Evolutionary conservation across 2,329 filamentous ascomycete genomes (phyloP), one percentile per base, ranked within the genome.

Genomic region (Calonectria naviculata): DNA sequence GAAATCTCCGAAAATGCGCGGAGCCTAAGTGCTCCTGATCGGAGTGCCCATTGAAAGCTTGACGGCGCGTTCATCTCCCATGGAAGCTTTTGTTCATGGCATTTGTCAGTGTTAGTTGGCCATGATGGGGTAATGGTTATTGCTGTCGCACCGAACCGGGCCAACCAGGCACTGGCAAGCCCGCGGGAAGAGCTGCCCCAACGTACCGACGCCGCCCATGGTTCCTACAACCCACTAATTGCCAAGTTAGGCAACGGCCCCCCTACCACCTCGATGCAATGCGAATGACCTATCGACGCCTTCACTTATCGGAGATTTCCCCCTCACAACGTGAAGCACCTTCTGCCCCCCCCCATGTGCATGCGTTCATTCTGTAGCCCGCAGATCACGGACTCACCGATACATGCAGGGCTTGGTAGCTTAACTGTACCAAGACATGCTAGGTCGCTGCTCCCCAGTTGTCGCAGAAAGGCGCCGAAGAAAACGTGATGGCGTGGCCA

Each of bases 341-440:
- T 38, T 38, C 26, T 47, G 31, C 42, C 13, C 61, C 60, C 12
- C 60, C 41, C 19, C 17, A 56, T 63, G 58, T 56, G 47, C 58
- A 46, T 63, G 46, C 58, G 46, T 56, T 47, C 38, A 46, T 66
- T 42, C 65, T 54, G 64, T 60, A 46, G n/a, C 38, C 42, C 46
- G 58, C 54, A 28, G 58, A 68, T 63, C 66, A 63, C 66, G 58
- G 66, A 36, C 46, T 54, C 44, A 34, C 62, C 62, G 44, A 61
- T 28, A 61, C 42, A 54, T 56, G 47, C 29, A 46, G 24, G 52
- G 38, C 24, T 41, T 56, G 58, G 38, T 21, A 31, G 47, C 15
- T 47, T 49, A 44, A 44, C 38, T 49, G 31, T 52, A 46, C 15
- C 54, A 58, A 58, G 31, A 47, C 44, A 58, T 54, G 41, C 29